Conservation (phyloP, 1,284 basidiomycete genomes). For the Trichosporon asahii region DNA sequence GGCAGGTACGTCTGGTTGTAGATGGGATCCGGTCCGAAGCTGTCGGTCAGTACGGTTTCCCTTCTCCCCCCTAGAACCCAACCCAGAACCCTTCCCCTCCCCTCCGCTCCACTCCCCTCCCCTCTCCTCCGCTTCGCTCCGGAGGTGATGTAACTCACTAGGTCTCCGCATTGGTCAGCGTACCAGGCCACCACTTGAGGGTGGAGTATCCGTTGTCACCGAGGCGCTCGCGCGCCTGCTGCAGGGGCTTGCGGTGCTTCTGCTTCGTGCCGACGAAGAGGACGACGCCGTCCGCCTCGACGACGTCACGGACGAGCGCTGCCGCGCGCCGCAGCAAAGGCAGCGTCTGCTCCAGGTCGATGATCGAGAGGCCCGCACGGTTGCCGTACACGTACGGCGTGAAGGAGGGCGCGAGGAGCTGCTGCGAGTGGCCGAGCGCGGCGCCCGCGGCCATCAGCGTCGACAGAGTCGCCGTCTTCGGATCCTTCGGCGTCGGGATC, state of each 20-base stretch:
- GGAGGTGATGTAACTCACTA: slow-evolving; percentile 54
- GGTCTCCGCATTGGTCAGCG: slow-evolving; percentile 82
- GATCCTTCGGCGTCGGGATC: slow-evolving; percentile 15
- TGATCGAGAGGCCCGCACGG: slow-evolving; percentile 84
- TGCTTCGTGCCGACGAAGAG: slow-evolving; percentile 86
- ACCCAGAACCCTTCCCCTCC: no score
- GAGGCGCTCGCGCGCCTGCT: slow-evolving; percentile 75
- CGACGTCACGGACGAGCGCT: slow-evolving; percentile 76
- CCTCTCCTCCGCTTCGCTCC: not conserved
- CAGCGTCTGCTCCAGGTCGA: slow-evolving; percentile 91
- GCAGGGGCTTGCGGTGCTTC: slow-evolving; percentile 70
- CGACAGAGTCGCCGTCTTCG: slow-evolving; percentile 60
- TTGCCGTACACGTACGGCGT: slow-evolving; percentile 92
- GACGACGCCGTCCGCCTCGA: slow-evolving; percentile 76
- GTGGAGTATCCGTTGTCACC: slow-evolving; percentile 74
- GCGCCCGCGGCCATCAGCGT: slow-evolving; percentile 89
- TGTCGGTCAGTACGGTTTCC: no score
- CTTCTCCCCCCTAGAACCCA: no score
- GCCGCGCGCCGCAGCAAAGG: slow-evolving; percentile 87
- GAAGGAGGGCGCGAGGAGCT: slow-evolving; percentile 80
- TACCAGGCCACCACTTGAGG: slow-evolving; percentile 89
- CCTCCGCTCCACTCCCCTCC: no score
- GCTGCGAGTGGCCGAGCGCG: slow-evolving; percentile 83
- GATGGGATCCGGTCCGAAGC: slow-evolving; percentile 63
- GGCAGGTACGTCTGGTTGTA: slow-evolving; percentile 65